Evolutionary conservation across 352 stramenopile genomes (phyloP), one percentile per base, ranked within the genome.

Genomic region (Phytophthora pluvialis): DNA sequence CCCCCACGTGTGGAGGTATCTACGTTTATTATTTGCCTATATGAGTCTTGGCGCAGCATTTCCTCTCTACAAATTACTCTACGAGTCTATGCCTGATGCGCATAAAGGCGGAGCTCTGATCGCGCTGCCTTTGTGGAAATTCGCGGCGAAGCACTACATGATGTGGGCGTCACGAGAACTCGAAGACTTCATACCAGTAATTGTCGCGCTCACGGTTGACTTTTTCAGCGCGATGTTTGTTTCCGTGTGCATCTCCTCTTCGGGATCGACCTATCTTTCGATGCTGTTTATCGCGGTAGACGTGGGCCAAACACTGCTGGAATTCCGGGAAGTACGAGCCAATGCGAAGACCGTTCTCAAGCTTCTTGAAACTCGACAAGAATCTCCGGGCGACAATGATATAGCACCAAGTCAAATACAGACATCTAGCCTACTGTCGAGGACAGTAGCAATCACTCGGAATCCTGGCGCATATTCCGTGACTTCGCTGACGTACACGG

Each of bases 221-320:
- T 25, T 55, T 25, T 32, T 73, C 25, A 57, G 61, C 29, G 35
- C 58, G 13, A 58, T 72, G 0, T 72, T 68, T 16, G 50, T 67
- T 7, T 67, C 54, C 2, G 67, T 47, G 2, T 74, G 66, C 36
- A 69, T 74, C 21, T 51, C 47, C 6, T 68, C 53, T 21, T 55
- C 67, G 1, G 38, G 33, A n/a, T 72, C 55, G 1, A 18, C 21
- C 11, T 44, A 31, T 31, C 50, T 66, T 8, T 66, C 62, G 1
- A 12, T 40, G 8, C 28, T 64, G n/a, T 49, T 64, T 42, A 64
- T 59, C 29, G 42, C 44, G 2, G 18, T 6, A n/a, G 58, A 59
- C 16, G n/a, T 64, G 5, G 52, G 12, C 18, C 60, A 69, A 25
- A 38, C 29, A 6, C 21, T 52, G 15, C 36, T 69, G 6, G 61